phyloP scores from a whole-genome alignment of 139 green algal species.

The Tetraselmis striata region DNA sequence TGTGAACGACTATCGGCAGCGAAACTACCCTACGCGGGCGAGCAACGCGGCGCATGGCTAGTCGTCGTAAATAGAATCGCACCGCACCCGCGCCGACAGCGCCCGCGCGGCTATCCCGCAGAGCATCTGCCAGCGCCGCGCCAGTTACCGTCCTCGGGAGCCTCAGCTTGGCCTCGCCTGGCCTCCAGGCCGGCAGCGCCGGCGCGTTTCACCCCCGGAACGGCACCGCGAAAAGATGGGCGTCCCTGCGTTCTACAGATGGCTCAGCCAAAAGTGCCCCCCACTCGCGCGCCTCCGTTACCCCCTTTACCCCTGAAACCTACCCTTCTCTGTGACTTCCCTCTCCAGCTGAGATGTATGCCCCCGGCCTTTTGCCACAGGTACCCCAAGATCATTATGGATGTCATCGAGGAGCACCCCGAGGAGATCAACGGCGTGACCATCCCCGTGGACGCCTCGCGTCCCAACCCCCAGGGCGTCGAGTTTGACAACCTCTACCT shows the following conservation, averaged over 20 bases:
- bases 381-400: conserved; percentile 92
- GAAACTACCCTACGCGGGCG: too few relatives aligned
- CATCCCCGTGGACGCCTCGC: conserved; percentile 80
- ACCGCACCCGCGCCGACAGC: too few relatives aligned
- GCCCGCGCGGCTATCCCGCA: too few relatives aligned
- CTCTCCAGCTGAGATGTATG: neutral
- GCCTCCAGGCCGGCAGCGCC: too few relatives aligned
- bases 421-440: conserved; percentile 66
- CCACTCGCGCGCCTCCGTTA: neutral
- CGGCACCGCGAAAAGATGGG: conserved; percentile 85
- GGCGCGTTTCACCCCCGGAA: too few relatives aligned
- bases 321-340: neutral
- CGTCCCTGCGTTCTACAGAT: conserved; percentile 95
- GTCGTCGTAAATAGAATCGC: too few relatives aligned
- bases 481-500: conserved; percentile 99
- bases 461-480: conserved; percentile 91
- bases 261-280: conserved; percentile 76
- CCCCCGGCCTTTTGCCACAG: conserved; percentile 29
- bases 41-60: too few relatives aligned
- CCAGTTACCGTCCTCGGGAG: too few relatives aligned
- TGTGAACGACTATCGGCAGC: too few relatives aligned
- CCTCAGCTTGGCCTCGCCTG: too few relatives aligned
- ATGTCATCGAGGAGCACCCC: conserved; percentile 82
- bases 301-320: neutral
- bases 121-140: too few relatives aligned